phyloP scores from a whole-genome alignment of 2,329 filamentous ascomycete species.

The Leptographium procerum region DNA sequence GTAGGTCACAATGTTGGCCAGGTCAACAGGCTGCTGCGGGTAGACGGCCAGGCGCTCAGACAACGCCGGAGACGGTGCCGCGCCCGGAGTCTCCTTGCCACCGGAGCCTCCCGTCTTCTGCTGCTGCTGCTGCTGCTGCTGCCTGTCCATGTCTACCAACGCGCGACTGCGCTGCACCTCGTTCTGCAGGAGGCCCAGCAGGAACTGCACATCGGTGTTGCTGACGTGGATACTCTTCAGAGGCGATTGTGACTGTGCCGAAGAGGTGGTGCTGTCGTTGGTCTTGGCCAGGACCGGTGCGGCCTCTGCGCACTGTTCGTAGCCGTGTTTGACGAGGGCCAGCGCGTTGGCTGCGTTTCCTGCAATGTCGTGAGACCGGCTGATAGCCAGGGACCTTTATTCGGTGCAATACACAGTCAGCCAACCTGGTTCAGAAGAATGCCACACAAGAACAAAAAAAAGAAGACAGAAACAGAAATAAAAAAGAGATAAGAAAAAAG shows the following conservation, averaged over 20 bases:
- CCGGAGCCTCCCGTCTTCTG: too few relatives aligned
- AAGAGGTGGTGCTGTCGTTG: constrained; percentile 9
- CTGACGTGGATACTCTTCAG: constrained; percentile 57
- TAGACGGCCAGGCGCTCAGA: constrained; percentile 69
- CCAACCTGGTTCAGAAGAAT: too few relatives aligned
- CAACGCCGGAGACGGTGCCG: constrained; percentile 41
- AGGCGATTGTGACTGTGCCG: constrained; percentile 37
- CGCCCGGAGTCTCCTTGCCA: too few relatives aligned
- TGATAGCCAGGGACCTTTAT: constrained; percentile 70
- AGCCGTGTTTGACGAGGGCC: constrained; percentile 68
- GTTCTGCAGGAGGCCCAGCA: constrained; percentile 52
- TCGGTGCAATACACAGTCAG: too few relatives aligned
- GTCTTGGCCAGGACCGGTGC: constrained; percentile 32
- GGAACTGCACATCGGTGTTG: constrained; percentile 40
- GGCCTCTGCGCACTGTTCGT: constrained; percentile 46
- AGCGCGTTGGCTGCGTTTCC: constrained; percentile 67
- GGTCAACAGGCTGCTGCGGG: constrained; percentile 56
- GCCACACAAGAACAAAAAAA: too few relatives aligned
- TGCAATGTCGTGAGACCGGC: constrained; percentile 69
- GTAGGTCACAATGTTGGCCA: constrained; percentile 74
- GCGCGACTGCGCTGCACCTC: constrained; percentile 74
- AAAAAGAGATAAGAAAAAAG: background rate
- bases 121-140: constrained; percentile 34
- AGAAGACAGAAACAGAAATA: background rate
- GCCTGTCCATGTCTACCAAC: constrained; percentile 68